Base-by-base conservation (phyloP, 257 asterid genomes). In the Capsicum baccatum region DNA sequence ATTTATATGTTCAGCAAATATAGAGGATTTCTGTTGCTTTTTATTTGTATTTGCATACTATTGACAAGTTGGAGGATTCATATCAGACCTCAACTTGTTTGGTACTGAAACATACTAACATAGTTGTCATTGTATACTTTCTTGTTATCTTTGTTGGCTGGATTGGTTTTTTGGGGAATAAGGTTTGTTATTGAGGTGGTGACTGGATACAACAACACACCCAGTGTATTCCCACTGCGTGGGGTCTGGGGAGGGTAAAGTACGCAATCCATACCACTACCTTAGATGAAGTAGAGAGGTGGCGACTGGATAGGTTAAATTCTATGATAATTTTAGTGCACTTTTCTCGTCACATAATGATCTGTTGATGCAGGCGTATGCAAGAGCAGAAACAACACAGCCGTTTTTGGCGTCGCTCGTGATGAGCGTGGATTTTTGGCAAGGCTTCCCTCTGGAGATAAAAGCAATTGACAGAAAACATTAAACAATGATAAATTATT, bases 371-470 rank as follows among this genome's bases (percentile, higher is more conserved):
- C 95, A 95, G 98, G 91, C 90, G 92, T 82, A 80, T 91, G 93
- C 94, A 91, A 84, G 97, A 90, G 86, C 97, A 93, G 85, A 91
- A 90, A 66, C 93, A 91, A 89, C 91, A 91, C 0, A 90, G 92
- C 63, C 89, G 89, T 44, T 54, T 92, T 21, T 94, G 92, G 93
- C 91, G 88, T 79, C 96, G 88, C 81, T 89, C 81, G 90, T 71
- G 63, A 56, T 44, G 17, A 47, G 73, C 17, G 48, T 67, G 12
- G 8, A 55, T 16, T 79, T 44, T 71, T 71, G 3, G 79, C n/a
- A 47, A 16, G 0, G 0, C 47, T 66, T 66, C 4, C 71, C 8
- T 64, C 48, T 9, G 21, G 8, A 68, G 26, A 50, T 52, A 33
- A 26, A 76, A 15, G 9, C 15, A 52, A 4, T 52, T 50, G 19